phyloP scores from a whole-genome alignment of 257 asterid genomes.

The Mentha longifolia region DNA sequence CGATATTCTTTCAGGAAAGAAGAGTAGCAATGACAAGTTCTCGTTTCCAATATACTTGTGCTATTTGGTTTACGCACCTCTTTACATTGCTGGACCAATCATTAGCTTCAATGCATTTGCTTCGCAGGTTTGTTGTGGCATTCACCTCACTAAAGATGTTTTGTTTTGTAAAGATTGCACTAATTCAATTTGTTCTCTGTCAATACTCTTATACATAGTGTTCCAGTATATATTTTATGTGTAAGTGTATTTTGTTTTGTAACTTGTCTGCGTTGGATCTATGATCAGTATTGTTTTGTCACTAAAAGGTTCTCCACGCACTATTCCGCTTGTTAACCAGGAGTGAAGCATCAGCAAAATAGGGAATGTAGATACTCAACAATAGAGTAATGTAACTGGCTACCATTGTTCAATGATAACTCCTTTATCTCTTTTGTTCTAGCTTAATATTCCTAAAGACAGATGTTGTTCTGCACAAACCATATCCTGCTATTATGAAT shows the following conservation, averaged over 20 bases:
- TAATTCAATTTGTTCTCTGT: too few species aligned
- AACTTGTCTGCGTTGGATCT: constrained; percentile 2
- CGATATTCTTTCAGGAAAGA: constrained; percentile 64
- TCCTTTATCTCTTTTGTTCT: background rate
- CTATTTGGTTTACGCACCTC: constrained; percentile 92
- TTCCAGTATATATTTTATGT: background rate
- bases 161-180: background rate
- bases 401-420: background rate
- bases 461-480: constrained; percentile 1
- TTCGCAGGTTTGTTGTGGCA: constrained; percentile 77
- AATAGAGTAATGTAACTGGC: constrained; percentile 20
- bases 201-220: too few species aligned
- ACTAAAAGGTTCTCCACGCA: constrained; percentile 6
- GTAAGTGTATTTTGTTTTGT: background rate
- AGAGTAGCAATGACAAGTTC: constrained; percentile 66
- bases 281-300: constrained; percentile 1
- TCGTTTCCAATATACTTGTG: constrained; percentile 79
- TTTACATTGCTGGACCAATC: constrained; percentile 97
- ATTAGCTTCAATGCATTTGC: constrained; percentile 96
- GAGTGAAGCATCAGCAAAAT: background rate
- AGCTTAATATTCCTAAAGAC: constrained; percentile 9
- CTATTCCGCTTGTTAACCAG: background rate
- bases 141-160: background rate
- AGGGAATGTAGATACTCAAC: constrained; percentile 14
- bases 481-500: constrained; percentile 11